Evolutionary conservation across 2,329 filamentous ascomycete species (phyloP), one percentile per base, ranked within the genome.

Genomic region (Sporothrix pseudoabietina): DNA sequence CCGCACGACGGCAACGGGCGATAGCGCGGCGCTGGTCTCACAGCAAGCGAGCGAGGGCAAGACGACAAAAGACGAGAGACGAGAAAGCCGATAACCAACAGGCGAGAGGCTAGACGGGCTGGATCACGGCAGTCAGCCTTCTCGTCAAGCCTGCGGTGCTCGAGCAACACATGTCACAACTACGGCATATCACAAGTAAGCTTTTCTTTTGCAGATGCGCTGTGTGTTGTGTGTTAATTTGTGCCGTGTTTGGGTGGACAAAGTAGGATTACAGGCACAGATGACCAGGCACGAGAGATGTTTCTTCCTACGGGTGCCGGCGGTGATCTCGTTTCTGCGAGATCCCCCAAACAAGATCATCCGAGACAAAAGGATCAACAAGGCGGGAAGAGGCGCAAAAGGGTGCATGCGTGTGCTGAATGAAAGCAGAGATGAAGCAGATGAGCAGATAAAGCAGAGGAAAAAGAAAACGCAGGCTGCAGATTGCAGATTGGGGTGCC

Each of bases 301-400:
- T 68, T 35, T 69, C 66, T 54, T 54, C 30, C 47, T 39, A 26
- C 47, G 30, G 30, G 44, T 9, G n/a, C 66, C 19, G 26, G 65
- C 10, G 66, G 66, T 70, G 68, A 59, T 70, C 52, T 59, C 14
- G 52, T 70, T 44, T 70, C 68, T 70, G 68, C 49, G 12, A 35
- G 66, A 39, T 69, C 66, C 66, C 44, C 39, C 30, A 55, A 39
- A 69, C 65, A 22, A 44, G 68, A 70, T 70, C 68, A 59, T 70
- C 68, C 68, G 52, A 70, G 68, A 70, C 68, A 57, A 70, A 16
- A 22, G 32, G 66, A 41, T 52, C 65, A 68, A 52, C 44, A 68
- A 65, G 65, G 65, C 65, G 44, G 49, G 44, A 35, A 49, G 30
- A 68, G 44, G 66, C 66, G 30, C 19, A 55, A 14, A 14, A 44